Conservation (phyloP, 768 basidiomycete species). For the Amanita rimosa region DNA sequence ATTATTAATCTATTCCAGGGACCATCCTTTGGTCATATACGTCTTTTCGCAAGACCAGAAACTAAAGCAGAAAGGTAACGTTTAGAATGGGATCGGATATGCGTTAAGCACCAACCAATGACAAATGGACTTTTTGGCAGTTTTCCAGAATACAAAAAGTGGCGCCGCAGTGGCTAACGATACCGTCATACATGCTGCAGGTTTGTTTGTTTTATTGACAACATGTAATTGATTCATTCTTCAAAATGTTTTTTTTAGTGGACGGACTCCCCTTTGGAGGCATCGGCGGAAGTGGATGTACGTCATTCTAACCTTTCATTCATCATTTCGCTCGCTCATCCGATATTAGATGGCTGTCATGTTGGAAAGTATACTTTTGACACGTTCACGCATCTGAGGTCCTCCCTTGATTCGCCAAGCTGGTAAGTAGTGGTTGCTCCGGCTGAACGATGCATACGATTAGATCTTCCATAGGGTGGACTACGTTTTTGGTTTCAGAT, state of each 20-base stretch:
- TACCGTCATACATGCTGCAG: slow-evolving; percentile 43
- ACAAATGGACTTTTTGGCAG: slow-evolving; percentile 20
- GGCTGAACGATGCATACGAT: background rate
- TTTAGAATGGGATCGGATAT: background rate
- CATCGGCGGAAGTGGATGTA: slow-evolving; percentile 13
- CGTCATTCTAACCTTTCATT: background rate
- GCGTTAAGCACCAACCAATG: background rate
- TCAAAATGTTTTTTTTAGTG: slow-evolving; percentile 4
- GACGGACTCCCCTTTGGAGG: slow-evolving; percentile 19
- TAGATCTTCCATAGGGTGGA: slow-evolving; percentile 29
- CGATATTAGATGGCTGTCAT: slow-evolving; percentile 45
- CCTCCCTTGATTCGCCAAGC: slow-evolving; percentile 47
- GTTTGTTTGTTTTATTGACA: slow-evolving; percentile 22
- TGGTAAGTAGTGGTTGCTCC: slow-evolving; percentile 30
- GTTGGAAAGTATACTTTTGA: slow-evolving; percentile 71
- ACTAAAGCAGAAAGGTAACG: slow-evolving; percentile 50
- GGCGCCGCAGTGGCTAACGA: slow-evolving; percentile 69
- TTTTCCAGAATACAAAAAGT: slow-evolving; percentile 60
- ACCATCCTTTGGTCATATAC: slow-evolving; percentile 68
- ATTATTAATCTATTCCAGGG: slow-evolving; percentile 23
- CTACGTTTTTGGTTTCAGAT: slow-evolving; percentile 36
- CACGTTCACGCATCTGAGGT: slow-evolving; percentile 64
- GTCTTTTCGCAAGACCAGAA: slow-evolving; percentile 54
- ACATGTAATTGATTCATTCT: background rate
- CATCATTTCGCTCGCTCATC: background rate